Base-by-base conservation (phyloP, 495 filamentous ascomycete species). In the Aspergillus sclerotioniger region DNA sequence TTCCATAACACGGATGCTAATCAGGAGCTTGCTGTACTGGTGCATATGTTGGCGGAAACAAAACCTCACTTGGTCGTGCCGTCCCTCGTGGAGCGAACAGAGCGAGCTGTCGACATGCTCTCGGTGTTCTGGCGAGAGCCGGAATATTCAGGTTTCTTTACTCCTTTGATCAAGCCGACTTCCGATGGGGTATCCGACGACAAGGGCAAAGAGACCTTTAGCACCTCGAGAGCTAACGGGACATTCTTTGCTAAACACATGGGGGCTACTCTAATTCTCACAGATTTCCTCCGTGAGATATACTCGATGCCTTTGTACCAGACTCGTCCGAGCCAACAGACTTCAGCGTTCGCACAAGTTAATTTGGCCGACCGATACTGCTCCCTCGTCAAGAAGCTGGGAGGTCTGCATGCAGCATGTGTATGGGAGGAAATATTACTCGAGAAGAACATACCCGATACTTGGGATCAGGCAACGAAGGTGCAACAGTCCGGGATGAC, bases 1-100 rank as follows among this genome's bases (percentile, higher is more conserved):
- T 92, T 93, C 66, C 84, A 86, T 48, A 85, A 84, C 21, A 82
- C 83, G 7, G 71, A 76, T 50, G 84, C 87, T 8, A 84, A 77
- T 46, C 82, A 85, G 33, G 83, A 86, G 53, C 76, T 96, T 29
- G 80, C 83, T 8, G 82, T 83, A 15, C 86, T 94, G n/a, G 74
- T 96, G 15, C 85, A 92, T 58, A 80, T 87, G 60, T 80, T 96
- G 56, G 84, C 91, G 33, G 95, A 98, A 66, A 84, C 84, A 15
- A 92, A 89, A 63, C 87, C 93, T 17, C 85, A 94, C 66, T 74
- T 93, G 8, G 86, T 91, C 3, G 74, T 98, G 12, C 91, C 91
- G 0, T 90, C 90, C 8, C 71, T 97, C 25, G 71, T 97, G 20
- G 82, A 84, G 57, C 84, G 90, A 45, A 82, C 87, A 8, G 89